These are phyloP conservation scores for Aspergillus melleus DNA, from an alignment of 2,329 filamentous ascomycete species.

Conservation along the genomic window DNA sequence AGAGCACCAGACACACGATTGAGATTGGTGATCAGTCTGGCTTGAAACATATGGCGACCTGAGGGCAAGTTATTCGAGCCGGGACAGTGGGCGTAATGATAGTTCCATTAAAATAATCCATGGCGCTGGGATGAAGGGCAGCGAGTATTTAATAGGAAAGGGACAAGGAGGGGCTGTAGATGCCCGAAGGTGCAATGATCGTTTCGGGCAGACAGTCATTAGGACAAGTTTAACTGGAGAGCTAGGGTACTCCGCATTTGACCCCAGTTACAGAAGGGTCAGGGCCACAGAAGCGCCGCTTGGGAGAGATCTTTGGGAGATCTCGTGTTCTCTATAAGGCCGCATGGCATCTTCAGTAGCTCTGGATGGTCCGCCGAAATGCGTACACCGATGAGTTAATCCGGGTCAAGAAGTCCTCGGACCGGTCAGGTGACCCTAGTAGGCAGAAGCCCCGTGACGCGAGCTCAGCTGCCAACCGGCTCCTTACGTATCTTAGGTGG, in stretches of 20 bases:
- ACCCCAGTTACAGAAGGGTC: not conserved
- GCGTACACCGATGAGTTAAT: too few species aligned
- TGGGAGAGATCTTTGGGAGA: not conserved
- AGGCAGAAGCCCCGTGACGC: conserved; percentile 36
- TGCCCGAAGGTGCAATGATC: not conserved
- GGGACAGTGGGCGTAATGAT: not conserved
- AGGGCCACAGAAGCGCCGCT: too few species aligned
- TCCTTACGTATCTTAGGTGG: not conserved
- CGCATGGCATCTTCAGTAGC: too few species aligned
- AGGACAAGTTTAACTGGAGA: not conserved
- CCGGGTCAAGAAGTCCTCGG: too few species aligned
- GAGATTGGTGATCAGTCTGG: too few species aligned
- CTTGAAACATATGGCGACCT: not conserved
- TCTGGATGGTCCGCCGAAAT: too few species aligned
- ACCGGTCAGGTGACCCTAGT: conserved; percentile 17
- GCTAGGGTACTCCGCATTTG: not conserved
- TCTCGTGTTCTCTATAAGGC: conserved; percentile 1
- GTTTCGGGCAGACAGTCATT: not conserved
- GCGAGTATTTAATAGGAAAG: not conserved
- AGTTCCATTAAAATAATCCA: not conserved
- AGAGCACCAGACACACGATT: too few species aligned
- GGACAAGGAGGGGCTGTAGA: not conserved
- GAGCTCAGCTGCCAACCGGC: conserved; percentile 7
- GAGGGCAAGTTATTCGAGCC: not conserved
- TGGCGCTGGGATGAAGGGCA: not conserved